phyloP scores from a whole-genome alignment of 2,329 filamentous ascomycete species.

The Claviceps monticola region DNA sequence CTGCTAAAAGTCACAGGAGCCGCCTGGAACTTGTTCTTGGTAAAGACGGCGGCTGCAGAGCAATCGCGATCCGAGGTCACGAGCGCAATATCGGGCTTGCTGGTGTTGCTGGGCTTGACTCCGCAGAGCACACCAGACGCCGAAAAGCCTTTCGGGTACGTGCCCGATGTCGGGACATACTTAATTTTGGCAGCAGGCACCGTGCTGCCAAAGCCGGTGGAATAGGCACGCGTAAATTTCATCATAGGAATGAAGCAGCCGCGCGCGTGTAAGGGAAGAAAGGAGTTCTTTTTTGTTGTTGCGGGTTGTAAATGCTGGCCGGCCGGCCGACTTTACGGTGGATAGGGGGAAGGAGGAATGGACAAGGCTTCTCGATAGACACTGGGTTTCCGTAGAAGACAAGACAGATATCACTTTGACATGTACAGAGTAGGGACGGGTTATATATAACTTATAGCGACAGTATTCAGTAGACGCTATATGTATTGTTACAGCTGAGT shows the following conservation, averaged over 20 bases:
- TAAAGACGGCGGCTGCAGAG: conserved; percentile 84
- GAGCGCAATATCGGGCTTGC: conserved; percentile 79
- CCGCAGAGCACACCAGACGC: conserved; percentile 82
- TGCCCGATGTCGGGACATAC: conserved; percentile 73
- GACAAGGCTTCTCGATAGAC: not conserved
- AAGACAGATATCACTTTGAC: not conserved
- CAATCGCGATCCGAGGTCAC: conserved; percentile 78
- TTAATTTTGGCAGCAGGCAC: conserved; percentile 75
- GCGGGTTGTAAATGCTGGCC: conserved; percentile 1
- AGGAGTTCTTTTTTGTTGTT: not conserved
- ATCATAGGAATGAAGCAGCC: conserved; percentile 10
- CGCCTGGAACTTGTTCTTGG: conserved; percentile 95
- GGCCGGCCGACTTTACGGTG: not conserved
- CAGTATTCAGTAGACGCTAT: not conserved
- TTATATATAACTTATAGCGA: not conserved
- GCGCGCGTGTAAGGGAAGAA: conserved; percentile 6
- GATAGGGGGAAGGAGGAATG: not conserved
- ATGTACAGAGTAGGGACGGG: not conserved
- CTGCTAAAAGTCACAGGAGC: conserved; percentile 82
- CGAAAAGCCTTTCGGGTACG: conserved; percentile 80
- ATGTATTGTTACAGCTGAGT: too few relatives aligned
- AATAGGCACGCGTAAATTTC: conserved; percentile 22
- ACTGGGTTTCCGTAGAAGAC: not conserved
- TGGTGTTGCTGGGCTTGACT: conserved; percentile 85
- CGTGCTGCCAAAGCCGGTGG: conserved; percentile 15